Conservation (phyloP, 805 yeast genomes). For the Ogataea chonburiensis region DNA sequence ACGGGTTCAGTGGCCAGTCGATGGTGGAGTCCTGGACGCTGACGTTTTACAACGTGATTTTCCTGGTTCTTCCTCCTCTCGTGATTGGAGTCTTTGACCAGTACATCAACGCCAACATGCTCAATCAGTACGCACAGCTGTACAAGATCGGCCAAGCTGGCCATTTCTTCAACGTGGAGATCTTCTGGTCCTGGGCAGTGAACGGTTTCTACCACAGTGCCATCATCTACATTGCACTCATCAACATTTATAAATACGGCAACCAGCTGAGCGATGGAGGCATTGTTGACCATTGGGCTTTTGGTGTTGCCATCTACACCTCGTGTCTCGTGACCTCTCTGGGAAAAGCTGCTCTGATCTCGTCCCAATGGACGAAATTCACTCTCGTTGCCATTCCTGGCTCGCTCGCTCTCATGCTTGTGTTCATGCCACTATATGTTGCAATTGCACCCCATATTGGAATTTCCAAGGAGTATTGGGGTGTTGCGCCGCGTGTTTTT, state of each 20-base stretch:
- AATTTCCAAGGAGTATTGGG: constrained; percentile 82
- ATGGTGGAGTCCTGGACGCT: constrained; percentile 97
- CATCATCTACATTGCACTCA: constrained; percentile 71
- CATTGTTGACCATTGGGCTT: constrained; percentile 85
- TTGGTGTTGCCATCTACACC: constrained; percentile 91
- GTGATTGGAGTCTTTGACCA: constrained; percentile 97
- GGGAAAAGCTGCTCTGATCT: constrained; percentile 92
- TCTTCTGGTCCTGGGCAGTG: constrained; percentile 96
- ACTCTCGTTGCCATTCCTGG: constrained; percentile 94
- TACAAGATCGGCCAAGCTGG: constrained; percentile 89
- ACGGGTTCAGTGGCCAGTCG: constrained; percentile 93
- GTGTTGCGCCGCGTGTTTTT: constrained; percentile 73
- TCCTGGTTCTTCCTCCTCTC: constrained; percentile 94
- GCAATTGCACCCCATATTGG: constrained; percentile 77
- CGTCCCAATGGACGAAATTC: constrained; percentile 93
- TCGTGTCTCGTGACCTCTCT: constrained; percentile 84
- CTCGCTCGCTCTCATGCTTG: constrained; percentile 79
- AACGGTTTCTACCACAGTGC: constrained; percentile 96
- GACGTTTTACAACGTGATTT: constrained; percentile 91
- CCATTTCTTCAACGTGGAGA: constrained; percentile 82
- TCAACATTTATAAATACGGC: constrained; percentile 66
- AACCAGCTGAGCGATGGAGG: constrained; percentile 64
- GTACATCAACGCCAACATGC: constrained; percentile 83
- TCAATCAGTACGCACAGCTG: constrained; percentile 89
- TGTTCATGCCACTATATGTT: constrained; percentile 84